Base-by-base conservation (phyloP, 139 green algal genomes). In the Closterium sp. region DNA sequence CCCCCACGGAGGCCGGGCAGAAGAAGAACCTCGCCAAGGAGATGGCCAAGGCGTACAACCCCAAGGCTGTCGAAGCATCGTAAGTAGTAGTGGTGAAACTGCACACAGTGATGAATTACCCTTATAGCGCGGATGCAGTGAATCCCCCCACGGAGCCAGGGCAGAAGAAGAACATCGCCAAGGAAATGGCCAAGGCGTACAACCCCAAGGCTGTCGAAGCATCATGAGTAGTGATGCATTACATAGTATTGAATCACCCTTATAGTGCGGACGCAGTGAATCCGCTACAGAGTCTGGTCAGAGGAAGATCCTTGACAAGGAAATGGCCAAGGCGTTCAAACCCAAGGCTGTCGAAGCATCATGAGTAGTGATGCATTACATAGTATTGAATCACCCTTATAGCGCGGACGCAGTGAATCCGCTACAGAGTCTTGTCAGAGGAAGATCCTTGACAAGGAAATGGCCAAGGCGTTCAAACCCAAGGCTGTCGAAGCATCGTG, bases 21-120 rank as follows among this genome's bases (percentile, higher is more conserved):
- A 98, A 98, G 94, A 99, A 99, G 94, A 86, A 96, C 69, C 76
- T 97, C 30, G 86, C 87, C 0, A 83, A 64, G 0, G 90, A 95
- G 34, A 98, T 98, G 97, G 95, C 94, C 88, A 98, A 98, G 95
- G 94, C 94, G 12, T 99, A 99, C 94, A 94, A 97, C 88, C 97
- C 97, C 32, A 30, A 33, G 32, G 87, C 84, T 12, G 93, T 95
- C 8, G 94, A 95, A 69, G 91, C 90, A 30, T 89, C 81, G 89
- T 92, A 30, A 84, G 91, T 92, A 7, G n/a, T n/a, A n/a, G 34
- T 76, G 25, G 12, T 28, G 4, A 0, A 28, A 76, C 16, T 5
- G 0, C 25, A 76, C 12, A 76, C 5, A 76, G 12, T 76, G 25
- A 76, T 19, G 55, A 76, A 0, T 28, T 2, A 76, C 2, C 4